These are phyloP conservation scores for Thuja plicata DNA, from an alignment of 83 land plant species.

Conservation along the genomic window DNA sequence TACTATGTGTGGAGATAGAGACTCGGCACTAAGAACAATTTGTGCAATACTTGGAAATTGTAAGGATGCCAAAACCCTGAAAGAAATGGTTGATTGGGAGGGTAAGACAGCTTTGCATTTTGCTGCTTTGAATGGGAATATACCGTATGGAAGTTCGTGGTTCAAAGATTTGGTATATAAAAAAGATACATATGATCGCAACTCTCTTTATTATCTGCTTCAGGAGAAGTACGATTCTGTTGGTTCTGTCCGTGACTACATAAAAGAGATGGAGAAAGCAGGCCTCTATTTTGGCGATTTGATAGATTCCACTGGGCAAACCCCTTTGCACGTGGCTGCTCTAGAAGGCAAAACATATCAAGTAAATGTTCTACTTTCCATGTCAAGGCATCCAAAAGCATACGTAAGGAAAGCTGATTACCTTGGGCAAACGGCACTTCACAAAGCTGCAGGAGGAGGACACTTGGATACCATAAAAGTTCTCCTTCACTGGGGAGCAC, in stretches of 20 bases:
- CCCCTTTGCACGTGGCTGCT: not conserved
- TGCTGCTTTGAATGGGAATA: not conserved
- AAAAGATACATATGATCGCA: not conserved
- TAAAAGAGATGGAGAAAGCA: not conserved
- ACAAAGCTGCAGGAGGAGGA: not conserved
- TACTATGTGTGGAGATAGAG: not conserved
- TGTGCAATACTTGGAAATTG: not conserved
- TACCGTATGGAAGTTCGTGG: too few relatives aligned
- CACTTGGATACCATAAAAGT: not conserved
- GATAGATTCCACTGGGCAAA: not conserved
- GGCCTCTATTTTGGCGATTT: not conserved
- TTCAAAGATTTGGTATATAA: not conserved
- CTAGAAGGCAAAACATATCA: not conserved
- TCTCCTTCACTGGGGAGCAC: not conserved
- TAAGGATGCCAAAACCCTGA: not conserved
- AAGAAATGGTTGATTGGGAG: not conserved
- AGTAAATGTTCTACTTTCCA: not conserved
- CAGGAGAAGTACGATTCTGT: not conserved
- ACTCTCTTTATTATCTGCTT: not conserved
- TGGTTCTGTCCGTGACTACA: not conserved
- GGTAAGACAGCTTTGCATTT: not conserved
- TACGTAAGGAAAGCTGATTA: not conserved
- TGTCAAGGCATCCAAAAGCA: not conserved
- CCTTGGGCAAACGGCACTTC: not conserved
- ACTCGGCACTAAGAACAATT: not conserved